Base-by-base conservation (phyloP, 176 grass and related monocot species). In the Bothriochloa decipiens region DNA sequence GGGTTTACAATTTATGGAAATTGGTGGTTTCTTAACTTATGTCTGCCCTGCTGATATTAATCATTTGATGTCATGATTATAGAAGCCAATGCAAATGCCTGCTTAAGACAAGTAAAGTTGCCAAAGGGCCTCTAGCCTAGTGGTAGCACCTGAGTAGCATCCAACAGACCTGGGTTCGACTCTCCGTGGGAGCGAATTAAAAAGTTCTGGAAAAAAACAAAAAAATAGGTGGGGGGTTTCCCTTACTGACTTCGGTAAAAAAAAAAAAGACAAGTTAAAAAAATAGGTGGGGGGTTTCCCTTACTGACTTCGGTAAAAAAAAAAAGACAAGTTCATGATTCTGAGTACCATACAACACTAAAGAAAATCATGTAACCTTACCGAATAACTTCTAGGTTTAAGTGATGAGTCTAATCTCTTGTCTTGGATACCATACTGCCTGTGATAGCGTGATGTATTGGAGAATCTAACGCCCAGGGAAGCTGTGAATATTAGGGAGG, bases 1-100 rank as follows among this genome's bases (percentile, higher is more conserved):
- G 3, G 41, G 16, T 78, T 77, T 47, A 46, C 37, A 49, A 36
- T 64, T 88, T 50, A 64, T 68, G 25, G 17, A 84, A 68, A 68
- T 74, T 74, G 15, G 17, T 26, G 12, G 16, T 39, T 55, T 40
- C 43, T 45, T 40, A 32, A 60, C 57, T 27, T 67, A 18, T 22
- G 8, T 72, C 42, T 72, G 18, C 25, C 65, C 43, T 82, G 53
- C 25, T 70, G 17, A 46, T 78, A 83, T 14, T 41, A 26, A 86
- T 66, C 7, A 20, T 57, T 85, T n/a, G 28, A 47, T 84, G 29
- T 74, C 42, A 46, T 40, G 10, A 77, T 74, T 52, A 60, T 60
- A 55, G 6, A 65, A 18, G 18, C 25, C 7, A 10, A 29, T 68
- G 50, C 55, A 61, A 72, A 39, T 64, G 29, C 18, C 8, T 75